Evolutionary conservation across 257 asterid genomes (phyloP).

Genomic region (Parsonsia alboflavescens): DNA sequence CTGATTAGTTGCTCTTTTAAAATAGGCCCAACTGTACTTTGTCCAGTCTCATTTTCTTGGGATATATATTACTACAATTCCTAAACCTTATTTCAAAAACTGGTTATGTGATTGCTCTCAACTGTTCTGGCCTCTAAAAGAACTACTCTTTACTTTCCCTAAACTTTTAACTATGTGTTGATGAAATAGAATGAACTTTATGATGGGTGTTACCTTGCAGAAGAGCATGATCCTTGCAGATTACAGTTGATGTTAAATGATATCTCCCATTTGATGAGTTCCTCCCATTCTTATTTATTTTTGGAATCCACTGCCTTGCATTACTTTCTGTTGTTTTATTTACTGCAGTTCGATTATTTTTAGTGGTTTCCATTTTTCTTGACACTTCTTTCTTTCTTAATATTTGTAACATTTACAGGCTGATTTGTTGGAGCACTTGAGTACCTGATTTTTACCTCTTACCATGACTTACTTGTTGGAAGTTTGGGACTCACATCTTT

Average conservation of each 20-base stretch:
- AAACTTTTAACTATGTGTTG: neutral
- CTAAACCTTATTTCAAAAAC: neutral
- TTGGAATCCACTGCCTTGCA: neutral
- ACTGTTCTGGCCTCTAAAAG: neutral
- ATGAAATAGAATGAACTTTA: slow-evolving; percentile 12
- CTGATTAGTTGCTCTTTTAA: neutral
- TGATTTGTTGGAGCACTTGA: slow-evolving; percentile 81
- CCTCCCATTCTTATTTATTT: slow-evolving; percentile 17
- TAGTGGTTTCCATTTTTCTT: slow-evolving; percentile 7
- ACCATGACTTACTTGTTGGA: slow-evolving; percentile 85
- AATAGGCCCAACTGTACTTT: neutral
- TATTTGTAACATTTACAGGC: slow-evolving; percentile 64
- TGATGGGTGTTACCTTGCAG: slow-evolving; percentile 35
- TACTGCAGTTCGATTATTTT: neutral
- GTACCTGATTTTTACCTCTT: slow-evolving; percentile 82
- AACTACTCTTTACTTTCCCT: neutral
- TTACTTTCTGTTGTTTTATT: slow-evolving; percentile 10
- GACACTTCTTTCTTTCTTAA: slow-evolving; percentile 24
- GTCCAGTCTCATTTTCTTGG: neutral
- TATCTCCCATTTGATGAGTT: slow-evolving; percentile 7
- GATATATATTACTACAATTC: neutral
- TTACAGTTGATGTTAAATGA: slow-evolving; percentile 27
- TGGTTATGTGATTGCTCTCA: neutral
- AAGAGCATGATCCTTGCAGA: slow-evolving; percentile 28
- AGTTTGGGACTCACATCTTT: slow-evolving; percentile 94